Base-by-base conservation (phyloP, 306 rosid genomes). In the Vigna hirtella region DNA sequence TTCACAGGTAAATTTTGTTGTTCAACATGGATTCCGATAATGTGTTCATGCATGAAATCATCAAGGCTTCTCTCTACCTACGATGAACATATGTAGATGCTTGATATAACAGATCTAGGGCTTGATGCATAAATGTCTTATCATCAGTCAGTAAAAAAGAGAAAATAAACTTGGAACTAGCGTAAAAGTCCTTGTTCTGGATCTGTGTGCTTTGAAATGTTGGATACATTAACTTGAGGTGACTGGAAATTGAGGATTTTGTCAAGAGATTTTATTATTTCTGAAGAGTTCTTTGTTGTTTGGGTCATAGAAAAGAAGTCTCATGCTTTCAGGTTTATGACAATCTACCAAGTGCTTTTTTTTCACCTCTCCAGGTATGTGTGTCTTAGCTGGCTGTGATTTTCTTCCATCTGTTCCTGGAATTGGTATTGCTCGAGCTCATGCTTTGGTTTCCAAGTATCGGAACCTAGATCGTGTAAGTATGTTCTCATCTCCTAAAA, bases 391-490 rank as follows among this genome's bases (percentile, higher is more conserved):
- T 55, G 98, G 98, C 78, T 92, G 98, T 81, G 98, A 94, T 79
- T 92, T 94, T 88, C 98, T 92, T 83, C 86, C 97, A 62, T 94
- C 98, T 77, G 93, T 94, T 82, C 97, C 93, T 64, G 97, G 98
- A 84, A 94, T 92, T 62, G 98, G 98, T 66, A 93, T 94, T 67
- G 91, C 49, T 49, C 89, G 88, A 80, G 94, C 98, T 79, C 88
- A 92, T 81, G 95, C 91, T 77, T 79, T 92, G 69, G 95, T 94
- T 73, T 90, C 91, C 40, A 92, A 92, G 88, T 92, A 92, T 82
- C 88, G 81, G 56, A 92, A 90, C 52, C 80, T 94, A 68, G 95
- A 89, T 56, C 95, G 95, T 42, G 98, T 94, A 89, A 90, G 98
- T 90, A 22, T 67, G 52, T 16, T 77, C 63, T 75, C 4, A 34